phyloP scores from a whole-genome alignment of 2,329 filamentous ascomycete genomes.

The Aspergillus spinulosporus region DNA sequence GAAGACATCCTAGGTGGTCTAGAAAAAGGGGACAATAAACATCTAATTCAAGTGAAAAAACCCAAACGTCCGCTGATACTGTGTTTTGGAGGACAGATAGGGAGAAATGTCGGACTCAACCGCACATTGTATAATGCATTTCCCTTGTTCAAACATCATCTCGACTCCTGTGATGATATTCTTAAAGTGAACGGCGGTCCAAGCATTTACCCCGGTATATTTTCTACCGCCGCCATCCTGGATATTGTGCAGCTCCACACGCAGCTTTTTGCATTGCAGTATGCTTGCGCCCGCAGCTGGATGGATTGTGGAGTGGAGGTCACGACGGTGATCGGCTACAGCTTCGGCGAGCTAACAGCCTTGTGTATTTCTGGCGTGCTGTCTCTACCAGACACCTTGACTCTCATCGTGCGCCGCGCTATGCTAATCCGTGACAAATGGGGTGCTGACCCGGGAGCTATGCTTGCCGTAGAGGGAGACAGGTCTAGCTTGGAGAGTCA shows the following conservation, averaged over 20 bases:
- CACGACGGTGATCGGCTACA: conserved; percentile 38
- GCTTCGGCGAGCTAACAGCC: conserved; percentile 41
- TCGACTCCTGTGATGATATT: conserved; percentile 37
- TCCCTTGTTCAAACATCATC: conserved; percentile 29
- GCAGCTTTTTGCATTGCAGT: conserved; percentile 41
- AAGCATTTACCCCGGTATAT: conserved; percentile 34
- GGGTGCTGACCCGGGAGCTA: conserved; percentile 34
- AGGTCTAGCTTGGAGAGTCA: background rate
- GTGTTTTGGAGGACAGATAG: conserved; percentile 43
- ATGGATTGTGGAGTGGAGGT: conserved; percentile 39
- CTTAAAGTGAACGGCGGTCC: conserved; percentile 26
- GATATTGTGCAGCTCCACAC: conserved; percentile 35
- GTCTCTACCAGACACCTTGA: conserved; percentile 31
- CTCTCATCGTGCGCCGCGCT: conserved; percentile 34
- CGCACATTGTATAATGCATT: conserved; percentile 29
- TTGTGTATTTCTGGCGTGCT: conserved; percentile 35
- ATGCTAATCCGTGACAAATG: conserved; percentile 33
- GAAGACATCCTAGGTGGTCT: conserved; percentile 1
- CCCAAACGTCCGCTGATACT: conserved; percentile 31
- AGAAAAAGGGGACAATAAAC: conserved; percentile 3
- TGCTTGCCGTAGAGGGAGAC: conserved; percentile 39
- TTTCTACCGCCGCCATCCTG: conserved; percentile 5
- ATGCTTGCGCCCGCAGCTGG: conserved; percentile 40
- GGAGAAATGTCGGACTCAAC: conserved; percentile 26
- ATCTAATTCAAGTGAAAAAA: conserved; percentile 7